Evolutionary conservation across 2,329 filamentous ascomycete species (phyloP).

Genomic region (Cercospora sp.): DNA sequence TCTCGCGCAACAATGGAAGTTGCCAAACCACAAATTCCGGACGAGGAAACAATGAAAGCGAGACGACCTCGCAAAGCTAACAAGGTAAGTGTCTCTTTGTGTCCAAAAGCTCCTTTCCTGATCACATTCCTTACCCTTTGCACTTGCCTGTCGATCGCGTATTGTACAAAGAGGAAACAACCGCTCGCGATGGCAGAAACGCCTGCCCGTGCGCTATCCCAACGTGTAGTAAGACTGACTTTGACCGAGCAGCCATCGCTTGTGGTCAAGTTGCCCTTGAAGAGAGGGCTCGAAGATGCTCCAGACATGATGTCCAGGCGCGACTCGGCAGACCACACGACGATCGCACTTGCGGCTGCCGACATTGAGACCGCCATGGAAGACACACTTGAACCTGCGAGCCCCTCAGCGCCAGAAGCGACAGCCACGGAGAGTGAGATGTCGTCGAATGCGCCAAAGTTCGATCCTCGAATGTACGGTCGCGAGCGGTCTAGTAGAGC

Average conservation of each 20-base stretch:
- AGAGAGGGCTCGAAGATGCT: not conserved
- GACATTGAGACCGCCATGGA: not conserved
- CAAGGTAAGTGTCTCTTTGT: not conserved
- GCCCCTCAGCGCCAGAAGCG: not conserved
- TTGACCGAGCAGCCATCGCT: not conserved
- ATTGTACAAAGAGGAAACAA: not conserved
- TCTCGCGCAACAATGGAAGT: conserved; percentile 4
- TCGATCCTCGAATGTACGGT: conserved; percentile 14
- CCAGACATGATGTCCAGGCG: not conserved
- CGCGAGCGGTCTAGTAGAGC: conserved; percentile 11
- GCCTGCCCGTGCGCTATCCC: not conserved
- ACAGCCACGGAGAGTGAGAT: not conserved
- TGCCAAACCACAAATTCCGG: not conserved
- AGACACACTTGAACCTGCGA: not conserved
- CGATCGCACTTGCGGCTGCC: not conserved
- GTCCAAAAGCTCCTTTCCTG: not conserved
- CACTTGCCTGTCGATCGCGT: not conserved
- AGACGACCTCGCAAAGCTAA: not conserved
- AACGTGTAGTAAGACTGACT: not conserved
- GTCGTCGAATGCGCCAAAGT: not conserved
- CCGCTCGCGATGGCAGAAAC: not conserved
- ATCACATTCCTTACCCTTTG: not conserved
- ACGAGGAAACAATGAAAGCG: not conserved
- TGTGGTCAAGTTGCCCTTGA: conserved; percentile 2
- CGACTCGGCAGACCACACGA: not conserved